phyloP scores from a whole-genome alignment of 768 basidiomycete genomes.

The Suillus variegatus region DNA sequence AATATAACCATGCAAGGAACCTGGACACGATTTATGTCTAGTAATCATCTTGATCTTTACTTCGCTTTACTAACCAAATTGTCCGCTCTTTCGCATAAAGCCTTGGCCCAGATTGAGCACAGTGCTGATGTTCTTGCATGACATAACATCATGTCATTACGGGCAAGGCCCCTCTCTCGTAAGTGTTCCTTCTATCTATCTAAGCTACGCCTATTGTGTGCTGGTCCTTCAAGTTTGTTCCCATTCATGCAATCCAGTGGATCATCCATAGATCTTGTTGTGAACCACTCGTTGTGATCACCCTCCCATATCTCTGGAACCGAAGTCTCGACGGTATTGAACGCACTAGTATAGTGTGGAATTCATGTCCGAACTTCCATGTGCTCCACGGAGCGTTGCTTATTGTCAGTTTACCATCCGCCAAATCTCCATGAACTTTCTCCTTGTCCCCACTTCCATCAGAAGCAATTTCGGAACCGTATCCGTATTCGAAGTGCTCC shows the following conservation, averaged over 20 bases:
- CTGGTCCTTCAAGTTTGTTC: neutral
- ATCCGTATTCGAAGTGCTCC: neutral
- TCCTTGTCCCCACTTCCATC: constrained; percentile 1
- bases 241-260: neutral
- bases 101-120: neutral
- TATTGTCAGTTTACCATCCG: neutral
- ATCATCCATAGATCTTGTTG: neutral
- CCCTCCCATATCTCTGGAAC: neutral
- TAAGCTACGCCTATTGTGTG: neutral
- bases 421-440: neutral
- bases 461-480: neutral
- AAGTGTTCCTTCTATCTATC: neutral
- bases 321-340: neutral
- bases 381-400: neutral
- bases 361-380: constrained; percentile 1
- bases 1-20: neutral
- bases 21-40: neutral
- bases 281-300: neutral
- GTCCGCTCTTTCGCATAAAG: neutral
- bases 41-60: neutral
- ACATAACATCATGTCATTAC: neutral
- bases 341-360: neutral
- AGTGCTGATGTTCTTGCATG: neutral
- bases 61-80: neutral
- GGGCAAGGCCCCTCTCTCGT: neutral